Base-by-base conservation (phyloP, 257 asterid genomes). In the Buddleja alternifolia region DNA sequence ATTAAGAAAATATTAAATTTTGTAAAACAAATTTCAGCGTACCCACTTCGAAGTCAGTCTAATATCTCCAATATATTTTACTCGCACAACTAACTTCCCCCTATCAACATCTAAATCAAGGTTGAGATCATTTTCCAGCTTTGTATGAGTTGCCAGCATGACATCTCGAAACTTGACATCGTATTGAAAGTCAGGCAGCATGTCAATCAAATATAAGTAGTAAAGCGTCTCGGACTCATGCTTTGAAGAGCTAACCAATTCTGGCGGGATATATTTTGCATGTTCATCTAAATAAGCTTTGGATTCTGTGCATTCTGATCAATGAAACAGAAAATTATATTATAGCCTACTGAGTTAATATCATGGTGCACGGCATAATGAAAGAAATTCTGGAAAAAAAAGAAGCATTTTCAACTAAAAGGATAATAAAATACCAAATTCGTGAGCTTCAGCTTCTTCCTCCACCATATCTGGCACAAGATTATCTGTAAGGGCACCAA, bases 381-480 rank as follows among this genome's bases (percentile, higher is more conserved):
- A 29, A 76, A 56, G 40, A 45, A 45, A 63, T 44, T 57, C 42
- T 3, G n/a, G n/a, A 34, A 59, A 60, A 19, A 34, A 2, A 23
- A 12, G 34, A 61, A 57, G 25, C 25, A 54, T 42, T 11, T 6
- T 25, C 58, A 7, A 65, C 37, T 25, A n/a, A n/a, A 61, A 41
- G 57, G 19, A 32, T 10, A 21, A 19, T 12, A 40, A 46, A 64
- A 51, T 82, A 85, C 97, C 83, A 45, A n/a, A 59, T 54, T 78
- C 78, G 51, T 82, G 77, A 45, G 63, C 83, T 19, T 79, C 87
- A 0, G 67, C 65, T 79, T 84, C 86, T 73, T 86, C 94, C 86
- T 76, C 78, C 29, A 86, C 78, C 8, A 86, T 80, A 78, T 85
- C 90, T 0, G 97, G 98, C 63, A 90, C 91, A 57, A 93, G 97